Conservation (phyloP, 305 asterid genomes). For the Fraxinus platypoda region DNA sequence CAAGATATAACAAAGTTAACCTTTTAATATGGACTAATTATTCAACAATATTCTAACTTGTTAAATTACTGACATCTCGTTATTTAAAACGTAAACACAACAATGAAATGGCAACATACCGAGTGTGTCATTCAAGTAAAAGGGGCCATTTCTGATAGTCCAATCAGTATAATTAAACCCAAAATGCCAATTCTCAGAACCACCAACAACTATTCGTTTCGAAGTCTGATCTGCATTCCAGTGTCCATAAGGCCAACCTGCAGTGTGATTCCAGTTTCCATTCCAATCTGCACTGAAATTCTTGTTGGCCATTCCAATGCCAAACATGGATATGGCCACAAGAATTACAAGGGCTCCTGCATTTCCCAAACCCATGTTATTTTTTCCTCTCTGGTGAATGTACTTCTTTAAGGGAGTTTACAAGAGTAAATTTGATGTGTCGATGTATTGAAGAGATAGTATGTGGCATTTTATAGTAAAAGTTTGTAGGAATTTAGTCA, state of each 20-base stretch:
- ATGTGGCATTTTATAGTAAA: conserved; percentile 18
- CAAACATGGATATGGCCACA: conserved; percentile 21
- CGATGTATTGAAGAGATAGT: background rate
- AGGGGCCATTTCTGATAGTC: conserved; percentile 55
- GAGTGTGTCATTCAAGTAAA: conserved; percentile 55
- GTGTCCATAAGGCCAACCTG: conserved; percentile 30
- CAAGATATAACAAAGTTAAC: background rate
- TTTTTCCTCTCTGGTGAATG: background rate
- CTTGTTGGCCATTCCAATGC: conserved; percentile 32
- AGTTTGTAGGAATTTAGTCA: background rate
- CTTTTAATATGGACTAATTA: too few species aligned
- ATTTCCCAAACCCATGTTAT: conserved; percentile 26
- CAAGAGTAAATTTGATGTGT: conserved; percentile 10
- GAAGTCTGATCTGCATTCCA: conserved; percentile 34
- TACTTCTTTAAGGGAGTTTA: background rate
- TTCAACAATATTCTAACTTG: too few species aligned
- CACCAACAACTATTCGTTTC: conserved; percentile 46
- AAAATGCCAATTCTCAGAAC: conserved; percentile 58
- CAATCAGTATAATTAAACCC: conserved; percentile 67
- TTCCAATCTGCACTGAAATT: conserved; percentile 23
- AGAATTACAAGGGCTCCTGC: conserved; percentile 10
- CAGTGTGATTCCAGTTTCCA: conserved; percentile 36
- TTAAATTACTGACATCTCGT: too few species aligned
- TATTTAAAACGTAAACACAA: too few species aligned
- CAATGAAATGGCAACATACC: conserved; percentile 30